phyloP scores from a whole-genome alignment of 495 filamentous ascomycete genomes.

The Aspergillus haitiensis region DNA sequence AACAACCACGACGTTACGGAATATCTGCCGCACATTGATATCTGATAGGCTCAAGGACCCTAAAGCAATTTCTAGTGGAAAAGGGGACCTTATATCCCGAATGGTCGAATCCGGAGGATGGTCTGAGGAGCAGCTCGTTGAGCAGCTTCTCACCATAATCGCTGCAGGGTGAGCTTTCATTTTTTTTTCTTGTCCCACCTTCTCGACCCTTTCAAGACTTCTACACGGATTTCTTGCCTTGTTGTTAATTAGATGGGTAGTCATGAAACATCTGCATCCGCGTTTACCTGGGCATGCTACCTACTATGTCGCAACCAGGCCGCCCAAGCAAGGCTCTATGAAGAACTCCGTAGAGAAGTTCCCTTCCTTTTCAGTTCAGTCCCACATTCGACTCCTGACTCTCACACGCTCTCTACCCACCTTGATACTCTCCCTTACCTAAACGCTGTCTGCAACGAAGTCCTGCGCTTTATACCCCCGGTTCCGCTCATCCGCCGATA shows the following conservation, averaged over 20 bases:
- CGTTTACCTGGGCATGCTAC: slow-evolving; percentile 6
- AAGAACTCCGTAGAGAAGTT: background rate
- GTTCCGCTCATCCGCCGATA: slow-evolving; percentile 72
- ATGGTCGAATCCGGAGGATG: background rate
- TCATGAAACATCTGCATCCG: slow-evolving; percentile 5
- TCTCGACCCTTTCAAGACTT: background rate
- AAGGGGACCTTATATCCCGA: background rate
- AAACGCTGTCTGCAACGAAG: slow-evolving; percentile 67
- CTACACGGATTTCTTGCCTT: too few relatives aligned
- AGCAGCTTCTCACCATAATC: slow-evolving; percentile 4
- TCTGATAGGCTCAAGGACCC: background rate
- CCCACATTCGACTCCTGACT: background rate
- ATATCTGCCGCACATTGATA: background rate
- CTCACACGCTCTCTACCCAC: background rate
- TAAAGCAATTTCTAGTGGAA: background rate
- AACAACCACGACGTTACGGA: background rate
- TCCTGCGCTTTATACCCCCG: slow-evolving; percentile 70
- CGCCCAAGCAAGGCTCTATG: background rate
- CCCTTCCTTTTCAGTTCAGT: background rate
- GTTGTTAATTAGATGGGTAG: background rate
- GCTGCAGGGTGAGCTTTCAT: background rate
- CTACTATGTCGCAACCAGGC: background rate
- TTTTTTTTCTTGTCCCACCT: background rate
- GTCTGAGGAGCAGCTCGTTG: background rate
- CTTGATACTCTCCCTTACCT: slow-evolving; percentile 62